A percentile compares a stretch with the other conserved stretches of the same genome.
Evolutionary conservation across 208 protist genomes (phyloP).

Genomic region (Leishmania major): DNA sequence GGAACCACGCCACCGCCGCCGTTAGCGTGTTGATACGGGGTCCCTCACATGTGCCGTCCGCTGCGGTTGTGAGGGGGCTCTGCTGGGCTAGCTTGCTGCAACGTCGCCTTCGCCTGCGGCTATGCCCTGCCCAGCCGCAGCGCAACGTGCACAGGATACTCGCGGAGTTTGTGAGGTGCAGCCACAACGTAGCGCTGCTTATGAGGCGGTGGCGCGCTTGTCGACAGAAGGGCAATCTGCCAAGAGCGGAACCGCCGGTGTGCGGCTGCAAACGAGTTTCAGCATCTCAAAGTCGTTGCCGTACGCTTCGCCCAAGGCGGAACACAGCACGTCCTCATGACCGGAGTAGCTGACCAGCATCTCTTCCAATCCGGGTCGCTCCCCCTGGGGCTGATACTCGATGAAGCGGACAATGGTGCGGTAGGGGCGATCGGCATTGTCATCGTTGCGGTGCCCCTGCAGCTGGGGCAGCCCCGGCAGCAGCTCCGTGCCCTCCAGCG

Average conservation of each 20-base stretch:
- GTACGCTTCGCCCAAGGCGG: conserved; percentile 58
- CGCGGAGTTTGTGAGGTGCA: background rate
- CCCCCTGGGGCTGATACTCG: conserved; percentile 46
- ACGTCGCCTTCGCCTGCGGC: background rate
- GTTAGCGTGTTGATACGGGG: background rate
- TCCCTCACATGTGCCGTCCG: background rate
- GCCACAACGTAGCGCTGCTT: conserved; percentile 2
- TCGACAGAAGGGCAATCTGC: background rate
- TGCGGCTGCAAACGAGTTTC: conserved; percentile 20
- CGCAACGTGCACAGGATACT: background rate
- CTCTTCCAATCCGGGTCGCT: conserved; percentile 42
- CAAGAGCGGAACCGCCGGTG: conserved; percentile 15
- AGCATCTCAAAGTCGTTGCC: conserved; percentile 61
- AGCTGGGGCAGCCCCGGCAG: conserved; percentile 62
- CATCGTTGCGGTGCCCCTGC: conserved; percentile 47
- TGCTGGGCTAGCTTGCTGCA: background rate
- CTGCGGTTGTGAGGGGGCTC: background rate
- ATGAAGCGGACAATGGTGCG: conserved; percentile 78
- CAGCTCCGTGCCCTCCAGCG: conserved; percentile 77
- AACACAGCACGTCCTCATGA: conserved; percentile 70
- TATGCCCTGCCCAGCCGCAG: background rate
- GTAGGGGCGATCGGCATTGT: conserved; percentile 43
- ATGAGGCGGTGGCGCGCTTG: conserved; percentile 4
- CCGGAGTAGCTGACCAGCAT: conserved; percentile 69
- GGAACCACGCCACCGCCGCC: background rate